phyloP scores from a whole-genome alignment of 2,329 filamentous ascomycete genomes.

The Aureobasidium pullulans region DNA sequence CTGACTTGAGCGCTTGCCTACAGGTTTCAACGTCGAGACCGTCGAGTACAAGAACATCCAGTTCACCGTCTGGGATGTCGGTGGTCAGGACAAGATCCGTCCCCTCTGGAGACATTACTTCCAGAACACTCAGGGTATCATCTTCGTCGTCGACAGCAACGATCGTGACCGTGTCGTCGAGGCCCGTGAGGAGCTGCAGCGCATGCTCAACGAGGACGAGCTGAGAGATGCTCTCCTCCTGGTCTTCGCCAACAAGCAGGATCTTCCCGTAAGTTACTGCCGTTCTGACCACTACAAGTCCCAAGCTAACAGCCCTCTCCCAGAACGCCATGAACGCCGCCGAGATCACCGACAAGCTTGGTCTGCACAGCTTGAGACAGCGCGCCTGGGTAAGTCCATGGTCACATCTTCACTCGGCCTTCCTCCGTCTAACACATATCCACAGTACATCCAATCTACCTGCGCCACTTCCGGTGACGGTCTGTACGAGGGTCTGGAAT shows the following conservation, averaged over 20 bases:
- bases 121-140: slow-evolving; percentile 88
- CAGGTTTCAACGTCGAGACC: slow-evolving; percentile 94
- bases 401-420: not conserved
- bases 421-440: not conserved
- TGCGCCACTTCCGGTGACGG: slow-evolving; percentile 98
- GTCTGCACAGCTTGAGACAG: slow-evolving; percentile 97
- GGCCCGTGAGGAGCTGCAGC: slow-evolving; percentile 85
- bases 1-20: slow-evolving; percentile 4
- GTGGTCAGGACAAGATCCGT: slow-evolving; percentile 97
- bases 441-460: slow-evolving; percentile 94
- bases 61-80: slow-evolving; percentile 99
- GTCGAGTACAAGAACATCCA: slow-evolving; percentile 99
- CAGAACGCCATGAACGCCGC: slow-evolving; percentile 99
- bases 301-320: not conserved
- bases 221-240: slow-evolving; percentile 92
- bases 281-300: not conserved
- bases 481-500: slow-evolving; percentile 94
- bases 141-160: slow-evolving; percentile 96
- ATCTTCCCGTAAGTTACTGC: slow-evolving; percentile 66
- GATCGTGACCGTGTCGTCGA: slow-evolving; percentile 89
- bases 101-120: slow-evolving; percentile 98
- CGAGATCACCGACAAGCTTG: slow-evolving; percentile 99
- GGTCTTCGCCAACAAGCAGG: slow-evolving; percentile 99
- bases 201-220: slow-evolving; percentile 96
- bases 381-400: slow-evolving; percentile 80